These are phyloP conservation scores for Plasmodium inui DNA, from an alignment of 169 alveolate genomes.

Conservation along the genomic window DNA sequence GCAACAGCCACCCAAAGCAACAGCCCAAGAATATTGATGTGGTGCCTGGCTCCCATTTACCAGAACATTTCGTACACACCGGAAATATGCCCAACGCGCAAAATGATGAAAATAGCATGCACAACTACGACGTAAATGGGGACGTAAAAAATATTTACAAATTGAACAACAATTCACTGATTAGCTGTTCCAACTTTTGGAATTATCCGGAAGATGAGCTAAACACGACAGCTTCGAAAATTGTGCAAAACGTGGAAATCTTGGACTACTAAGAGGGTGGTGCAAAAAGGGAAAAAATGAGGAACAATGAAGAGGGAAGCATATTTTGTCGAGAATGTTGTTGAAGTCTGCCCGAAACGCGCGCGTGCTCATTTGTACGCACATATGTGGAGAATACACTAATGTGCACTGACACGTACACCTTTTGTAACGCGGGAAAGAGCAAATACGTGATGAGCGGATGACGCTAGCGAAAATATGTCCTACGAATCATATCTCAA, in stretches of 20 bases:
- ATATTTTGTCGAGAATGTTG: background rate
- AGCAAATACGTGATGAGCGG: background rate
- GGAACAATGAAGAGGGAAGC: background rate
- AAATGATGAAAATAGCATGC: background rate
- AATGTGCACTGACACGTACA: background rate
- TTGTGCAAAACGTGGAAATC: slow-evolving; percentile 51
- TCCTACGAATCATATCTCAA: background rate
- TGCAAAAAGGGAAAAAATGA: background rate
- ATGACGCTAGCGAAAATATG: background rate
- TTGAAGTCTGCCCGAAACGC: background rate
- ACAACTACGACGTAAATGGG: slow-evolving; percentile 9
- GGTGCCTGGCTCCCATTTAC: background rate
- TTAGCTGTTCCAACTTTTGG: slow-evolving; percentile 66
- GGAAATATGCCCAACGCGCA: background rate
- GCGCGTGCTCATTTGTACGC: background rate
- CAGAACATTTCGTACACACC: background rate
- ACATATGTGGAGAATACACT: background rate
- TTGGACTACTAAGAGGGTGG: slow-evolving; percentile 26
- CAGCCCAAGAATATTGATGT: background rate
- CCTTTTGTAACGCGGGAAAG: background rate
- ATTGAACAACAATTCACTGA: slow-evolving; percentile 23
- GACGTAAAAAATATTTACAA: slow-evolving; percentile 37
- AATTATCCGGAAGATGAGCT: slow-evolving; percentile 66
- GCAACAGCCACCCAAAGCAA: background rate
- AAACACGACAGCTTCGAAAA: slow-evolving; percentile 34